These are phyloP conservation scores for Casaregolazyma lundiana DNA, from an alignment of 1,139 yeast species.

Conservation along the genomic window DNA sequence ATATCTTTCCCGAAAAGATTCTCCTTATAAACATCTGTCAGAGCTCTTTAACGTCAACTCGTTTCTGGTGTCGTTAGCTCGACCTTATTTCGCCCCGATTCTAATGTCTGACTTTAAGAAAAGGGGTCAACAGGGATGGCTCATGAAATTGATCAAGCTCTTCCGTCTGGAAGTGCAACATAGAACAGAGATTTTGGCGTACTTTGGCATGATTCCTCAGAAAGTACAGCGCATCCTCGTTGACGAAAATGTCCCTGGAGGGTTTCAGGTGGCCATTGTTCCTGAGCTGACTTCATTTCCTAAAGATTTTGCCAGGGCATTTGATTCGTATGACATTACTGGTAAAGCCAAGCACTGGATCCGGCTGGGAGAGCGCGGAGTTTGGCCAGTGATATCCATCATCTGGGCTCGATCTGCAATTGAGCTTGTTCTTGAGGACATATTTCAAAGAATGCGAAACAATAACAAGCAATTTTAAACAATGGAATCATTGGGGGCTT, in stretches of 20 bases:
- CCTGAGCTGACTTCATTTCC: conserved; percentile 70
- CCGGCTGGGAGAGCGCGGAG: conserved; percentile 82
- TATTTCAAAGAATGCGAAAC: conserved; percentile 41
- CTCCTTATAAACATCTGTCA: conserved; percentile 82
- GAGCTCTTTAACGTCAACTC: conserved; percentile 93
- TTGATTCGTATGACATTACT: conserved; percentile 62
- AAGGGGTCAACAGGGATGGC: conserved; percentile 44
- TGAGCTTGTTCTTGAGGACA: conserved; percentile 82
- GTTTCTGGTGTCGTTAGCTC: conserved; percentile 80
- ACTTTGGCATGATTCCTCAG: conserved; percentile 69
- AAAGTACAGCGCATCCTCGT: conserved; percentile 71
- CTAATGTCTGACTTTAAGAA: conserved; percentile 79
- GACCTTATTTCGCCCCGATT: conserved; percentile 90
- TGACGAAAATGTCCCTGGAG: conserved; percentile 81
- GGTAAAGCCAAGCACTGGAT: conserved; percentile 87
- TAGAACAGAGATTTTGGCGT: conserved; percentile 72
- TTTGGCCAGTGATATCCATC: conserved; percentile 88
- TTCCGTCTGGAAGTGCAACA: conserved; percentile 72
- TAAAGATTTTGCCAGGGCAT: conserved; percentile 63
- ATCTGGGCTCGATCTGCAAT: conserved; percentile 86
- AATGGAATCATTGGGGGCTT: too few species aligned
- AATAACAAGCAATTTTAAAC: not conserved
- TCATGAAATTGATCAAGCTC: conserved; percentile 42
- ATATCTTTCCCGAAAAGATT: conserved; percentile 38
- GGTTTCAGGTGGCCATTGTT: conserved; percentile 81